These are phyloP conservation scores for Diaporthe vaccinii DNA, from an alignment of 2,329 filamentous ascomycete genomes.

Conservation along the genomic window DNA sequence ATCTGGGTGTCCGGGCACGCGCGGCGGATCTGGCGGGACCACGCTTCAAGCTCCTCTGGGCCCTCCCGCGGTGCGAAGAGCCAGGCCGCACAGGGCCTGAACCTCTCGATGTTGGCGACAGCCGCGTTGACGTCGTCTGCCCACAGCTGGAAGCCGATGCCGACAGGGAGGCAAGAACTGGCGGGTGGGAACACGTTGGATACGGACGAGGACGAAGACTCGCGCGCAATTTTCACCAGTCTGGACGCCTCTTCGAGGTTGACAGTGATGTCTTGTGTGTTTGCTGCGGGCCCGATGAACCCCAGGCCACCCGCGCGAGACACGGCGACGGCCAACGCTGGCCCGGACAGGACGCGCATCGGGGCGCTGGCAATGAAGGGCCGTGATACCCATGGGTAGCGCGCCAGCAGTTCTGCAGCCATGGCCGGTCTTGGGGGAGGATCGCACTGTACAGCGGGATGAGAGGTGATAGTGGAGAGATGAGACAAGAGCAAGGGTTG, in stretches of 20 bases:
- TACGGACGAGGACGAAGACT: constrained; percentile 28
- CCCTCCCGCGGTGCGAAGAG: constrained; percentile 59
- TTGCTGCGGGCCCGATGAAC: constrained; percentile 57
- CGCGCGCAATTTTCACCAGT: constrained; percentile 41
- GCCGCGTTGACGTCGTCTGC: constrained; percentile 55
- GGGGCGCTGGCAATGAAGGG: constrained; percentile 75
- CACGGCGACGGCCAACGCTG: constrained; percentile 70
- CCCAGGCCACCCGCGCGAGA: constrained; percentile 79
- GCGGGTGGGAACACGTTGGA: not conserved
- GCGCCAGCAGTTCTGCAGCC: constrained; percentile 23
- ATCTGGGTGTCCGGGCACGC: constrained; percentile 58
- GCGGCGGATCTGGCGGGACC: constrained; percentile 59
- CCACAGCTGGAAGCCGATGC: constrained; percentile 63
- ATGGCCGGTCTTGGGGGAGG: constrained; percentile 20
- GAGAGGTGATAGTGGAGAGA: not conserved
- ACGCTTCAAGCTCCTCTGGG: constrained; percentile 55
- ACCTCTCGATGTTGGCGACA: constrained; percentile 47
- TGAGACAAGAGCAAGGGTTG: not conserved
- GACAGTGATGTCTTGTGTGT: constrained; percentile 48
- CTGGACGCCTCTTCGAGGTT: constrained; percentile 50
- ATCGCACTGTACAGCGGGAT: not conserved
- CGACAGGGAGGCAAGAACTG: constrained; percentile 55
- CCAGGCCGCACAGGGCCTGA: constrained; percentile 58
- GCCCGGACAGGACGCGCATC: constrained; percentile 74
- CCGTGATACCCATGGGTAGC: constrained; percentile 65